Evolutionary conservation across 2,329 filamentous ascomycete species (phyloP).

Genomic region (Orbilia quercus): DNA sequence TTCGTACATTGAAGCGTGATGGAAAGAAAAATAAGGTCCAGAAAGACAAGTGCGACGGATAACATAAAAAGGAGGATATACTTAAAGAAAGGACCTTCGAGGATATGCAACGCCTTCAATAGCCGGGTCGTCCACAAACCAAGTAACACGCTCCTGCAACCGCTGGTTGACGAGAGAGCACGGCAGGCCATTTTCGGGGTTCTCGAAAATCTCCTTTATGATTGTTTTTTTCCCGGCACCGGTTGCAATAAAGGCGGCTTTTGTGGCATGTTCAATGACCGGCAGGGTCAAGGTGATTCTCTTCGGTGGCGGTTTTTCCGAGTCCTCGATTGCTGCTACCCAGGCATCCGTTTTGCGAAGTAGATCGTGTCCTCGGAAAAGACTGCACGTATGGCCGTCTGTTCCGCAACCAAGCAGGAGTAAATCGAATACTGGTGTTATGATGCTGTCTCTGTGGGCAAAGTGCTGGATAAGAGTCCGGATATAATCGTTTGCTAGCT

Average conservation of each 20-base stretch:
- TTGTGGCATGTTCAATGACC: conserved; percentile 85
- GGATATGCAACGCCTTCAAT: conserved; percentile 87
- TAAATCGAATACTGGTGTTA: conserved; percentile 93
- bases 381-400: conserved; percentile 95
- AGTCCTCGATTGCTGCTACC: conserved; percentile 91
- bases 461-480: conserved; percentile 85
- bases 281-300: conserved; percentile 93
- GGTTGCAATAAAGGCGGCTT: conserved; percentile 90
- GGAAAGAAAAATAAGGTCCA: not conserved
- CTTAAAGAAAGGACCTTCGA: conserved; percentile 74
- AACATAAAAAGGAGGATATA: conserved; percentile 9
- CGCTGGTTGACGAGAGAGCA: conserved; percentile 88
- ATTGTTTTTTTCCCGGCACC: conserved; percentile 90
- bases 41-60: not conserved
- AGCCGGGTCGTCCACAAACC: conserved; percentile 91
- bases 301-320: conserved; percentile 89
- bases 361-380: conserved; percentile 90
- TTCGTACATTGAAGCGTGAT: conserved; percentile 36
- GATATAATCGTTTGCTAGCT: conserved; percentile 94
- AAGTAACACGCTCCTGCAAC: conserved; percentile 86
- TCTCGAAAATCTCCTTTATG: conserved; percentile 83
- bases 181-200: conserved; percentile 77
- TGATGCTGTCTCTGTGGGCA: conserved; percentile 91
- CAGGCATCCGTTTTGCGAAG: conserved; percentile 88
- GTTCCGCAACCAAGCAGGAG: conserved; percentile 92